Percentiles rank a stretch among this genome's conserved stretches.
phyloP scores from a whole-genome alignment of 352 stramenopile species.

The Globisporangium echinulatum region DNA sequence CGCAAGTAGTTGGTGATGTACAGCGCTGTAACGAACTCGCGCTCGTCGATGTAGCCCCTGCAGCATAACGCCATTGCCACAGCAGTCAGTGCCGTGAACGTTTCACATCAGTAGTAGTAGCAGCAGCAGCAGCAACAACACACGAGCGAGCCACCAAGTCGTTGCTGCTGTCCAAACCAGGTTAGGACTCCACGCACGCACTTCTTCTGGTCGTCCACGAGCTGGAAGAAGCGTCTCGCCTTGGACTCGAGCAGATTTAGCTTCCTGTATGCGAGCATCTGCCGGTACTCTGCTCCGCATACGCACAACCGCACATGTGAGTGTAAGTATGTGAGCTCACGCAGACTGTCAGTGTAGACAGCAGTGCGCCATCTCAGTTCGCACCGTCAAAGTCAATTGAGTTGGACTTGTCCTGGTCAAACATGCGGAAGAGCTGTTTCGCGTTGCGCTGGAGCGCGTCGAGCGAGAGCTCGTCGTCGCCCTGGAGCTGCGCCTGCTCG shows the following conservation, averaged over 20 bases:
- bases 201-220: constrained; percentile 73
- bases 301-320: neutral
- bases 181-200: constrained; percentile 13
- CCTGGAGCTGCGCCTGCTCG: constrained; percentile 26
- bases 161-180: no score
- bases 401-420: constrained; percentile 68
- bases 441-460: constrained; percentile 47
- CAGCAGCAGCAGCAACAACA: no score
- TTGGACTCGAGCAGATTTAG: constrained; percentile 65
- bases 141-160: no score
- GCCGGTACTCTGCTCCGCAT: constrained; percentile 42
- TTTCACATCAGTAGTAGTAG: no score
- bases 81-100: no score
- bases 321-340: no score
- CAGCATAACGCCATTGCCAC: no score
- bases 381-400: constrained; percentile 72
- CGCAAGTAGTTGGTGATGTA: constrained; percentile 74
- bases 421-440: constrained; percentile 58
- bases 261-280: constrained; percentile 68
- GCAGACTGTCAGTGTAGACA: no score
- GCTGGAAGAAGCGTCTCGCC: constrained; percentile 56
- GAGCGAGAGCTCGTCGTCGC: constrained; percentile 25
- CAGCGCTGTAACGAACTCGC: constrained; percentile 65
- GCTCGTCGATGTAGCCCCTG: constrained; percentile 63
- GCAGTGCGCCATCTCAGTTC: no score